These are phyloP conservation scores for Eucalyptus cladocalyx DNA, from an alignment of 345 rosid genomes.

Conservation along the genomic window DNA sequence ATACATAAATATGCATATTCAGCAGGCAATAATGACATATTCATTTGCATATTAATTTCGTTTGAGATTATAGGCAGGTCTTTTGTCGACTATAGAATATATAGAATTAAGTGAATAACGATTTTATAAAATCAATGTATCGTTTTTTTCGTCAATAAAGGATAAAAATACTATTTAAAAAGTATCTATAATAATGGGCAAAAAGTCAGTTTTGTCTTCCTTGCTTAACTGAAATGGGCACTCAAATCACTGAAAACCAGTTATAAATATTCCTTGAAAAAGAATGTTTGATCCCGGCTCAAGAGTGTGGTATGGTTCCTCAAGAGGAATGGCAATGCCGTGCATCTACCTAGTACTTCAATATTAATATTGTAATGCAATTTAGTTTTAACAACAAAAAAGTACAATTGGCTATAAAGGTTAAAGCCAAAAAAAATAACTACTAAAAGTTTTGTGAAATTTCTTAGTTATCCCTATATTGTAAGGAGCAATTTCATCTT, in stretches of 20 bases:
- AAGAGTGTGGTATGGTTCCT: too few relatives aligned
- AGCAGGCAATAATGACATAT: neutral
- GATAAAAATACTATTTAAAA: too few relatives aligned
- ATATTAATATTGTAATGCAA: neutral
- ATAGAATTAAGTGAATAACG: neutral
- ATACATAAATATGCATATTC: neutral
- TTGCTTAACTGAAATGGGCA: too few relatives aligned
- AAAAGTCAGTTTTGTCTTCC: too few relatives aligned
- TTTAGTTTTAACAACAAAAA: neutral
- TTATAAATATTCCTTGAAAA: too few relatives aligned
- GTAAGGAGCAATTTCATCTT: too few relatives aligned
- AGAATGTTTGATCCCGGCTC: too few relatives aligned
- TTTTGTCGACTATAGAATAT: neutral
- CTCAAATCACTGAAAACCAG: too few relatives aligned
- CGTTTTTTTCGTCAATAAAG: too few relatives aligned
- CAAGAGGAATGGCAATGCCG: too few relatives aligned
- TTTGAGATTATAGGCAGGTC: neutral
- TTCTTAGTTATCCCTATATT: neutral
- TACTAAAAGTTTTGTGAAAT: neutral
- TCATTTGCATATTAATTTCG: neutral
- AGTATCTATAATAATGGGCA: too few relatives aligned
- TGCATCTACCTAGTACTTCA: too few relatives aligned
- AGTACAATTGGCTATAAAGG: neutral
- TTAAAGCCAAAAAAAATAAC: neutral
- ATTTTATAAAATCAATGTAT: neutral